Evolutionary conservation across 495 filamentous ascomycete species (phyloP), one percentile per base, ranked within the genome.

Genomic region (Aspergillus funiculosus): DNA sequence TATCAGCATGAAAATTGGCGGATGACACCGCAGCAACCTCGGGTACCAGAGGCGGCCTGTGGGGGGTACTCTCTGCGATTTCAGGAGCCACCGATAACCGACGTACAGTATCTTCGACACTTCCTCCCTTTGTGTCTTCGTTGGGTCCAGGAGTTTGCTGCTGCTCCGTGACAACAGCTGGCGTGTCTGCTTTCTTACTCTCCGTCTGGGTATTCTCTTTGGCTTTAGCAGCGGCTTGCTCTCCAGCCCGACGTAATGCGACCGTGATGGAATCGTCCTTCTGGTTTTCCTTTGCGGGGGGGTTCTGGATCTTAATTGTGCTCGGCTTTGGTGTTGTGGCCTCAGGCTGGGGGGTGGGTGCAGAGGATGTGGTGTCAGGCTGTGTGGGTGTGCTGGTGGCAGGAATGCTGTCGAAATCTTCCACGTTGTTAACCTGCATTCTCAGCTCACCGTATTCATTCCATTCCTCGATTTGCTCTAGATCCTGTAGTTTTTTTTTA

Each of bases 391-490:
- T 70, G 64, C 67, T 78, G 54, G 72, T 79, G 29, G 69, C 50
- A 35, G 58, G 56, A 45, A 73, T 59, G 25, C 58, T 39, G 31
- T 59, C 62, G 6, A 69, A 45, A 30, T 67, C 65, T 43, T 67
- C 53, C 21, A 66, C 62, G 34, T 53, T 66, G 17, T 70, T 83
- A 43, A 96, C 73, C 48, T 86, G 79, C 62, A 92, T 78, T 61
- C 92, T 90, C 43, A 98, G 76, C 70, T 97, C 92, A 58, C 86
- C 91, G 59, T 91, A 95, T 57, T 98, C 92, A 67, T 98, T 98
- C 94, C 94, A 97, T 60, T 97, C 92, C 69, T 98, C 92, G 44
- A 95, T 78, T 59, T 96, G 78, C 46, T 94, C 87, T 18, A 95
- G 72, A 60, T 97, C 92, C 89, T 95, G 51, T 35, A 25, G 29